Evolutionary conservation across 1,284 basidiomycete species (phyloP), one percentile per base, ranked within the genome.

Genomic region (Microbotryum silenes-acaulis): DNA sequence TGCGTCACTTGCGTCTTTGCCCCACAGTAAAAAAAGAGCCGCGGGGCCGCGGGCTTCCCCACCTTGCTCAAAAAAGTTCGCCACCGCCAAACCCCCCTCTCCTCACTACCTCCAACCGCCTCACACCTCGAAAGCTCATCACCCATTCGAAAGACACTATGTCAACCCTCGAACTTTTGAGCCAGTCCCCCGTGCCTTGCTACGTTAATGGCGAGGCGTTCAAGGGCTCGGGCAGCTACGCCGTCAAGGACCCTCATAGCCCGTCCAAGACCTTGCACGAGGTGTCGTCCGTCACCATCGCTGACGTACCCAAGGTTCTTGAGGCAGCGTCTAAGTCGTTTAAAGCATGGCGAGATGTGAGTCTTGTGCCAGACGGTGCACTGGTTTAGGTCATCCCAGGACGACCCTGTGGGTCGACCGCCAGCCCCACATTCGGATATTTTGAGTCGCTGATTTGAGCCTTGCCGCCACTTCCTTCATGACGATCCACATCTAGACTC

Each of bases 181-280:
- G 37, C 12, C 37, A 42, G 16, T 49, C 52, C 2, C 55, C 61
- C 33, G 51, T 75, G 4, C 74, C 74, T 9, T 71, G 70, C 60
- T 66, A 72, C 56, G 53, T 75, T 60, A 63, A 70, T 61, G 73
- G 72, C 54, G 51, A 70, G 45, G 57, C 70, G 14, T 70, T 62
- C 47, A 59, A 56, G 18, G 69, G 67, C 7, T 33, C 54, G 4
- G 57, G 61, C n/a, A 70, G 68, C 3, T 75, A 70, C 57, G 29
- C 68, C 3, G 70, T 75, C 56, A 33, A 55, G 20, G 70, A 71
- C 54, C 67, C 71, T 29, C 69, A 72, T 62, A 52, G 60, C 46
- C 45, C 69, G 8, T 53, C 51, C 10, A 54, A 56, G 49, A 57
- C 54, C 6, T 31, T 71, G n/a, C 68, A 69, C 61, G 50, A 53